These are phyloP conservation scores for Euphorbia schlechtendalii DNA, from an alignment of 441 rosid genomes.

Conservation along the genomic window DNA sequence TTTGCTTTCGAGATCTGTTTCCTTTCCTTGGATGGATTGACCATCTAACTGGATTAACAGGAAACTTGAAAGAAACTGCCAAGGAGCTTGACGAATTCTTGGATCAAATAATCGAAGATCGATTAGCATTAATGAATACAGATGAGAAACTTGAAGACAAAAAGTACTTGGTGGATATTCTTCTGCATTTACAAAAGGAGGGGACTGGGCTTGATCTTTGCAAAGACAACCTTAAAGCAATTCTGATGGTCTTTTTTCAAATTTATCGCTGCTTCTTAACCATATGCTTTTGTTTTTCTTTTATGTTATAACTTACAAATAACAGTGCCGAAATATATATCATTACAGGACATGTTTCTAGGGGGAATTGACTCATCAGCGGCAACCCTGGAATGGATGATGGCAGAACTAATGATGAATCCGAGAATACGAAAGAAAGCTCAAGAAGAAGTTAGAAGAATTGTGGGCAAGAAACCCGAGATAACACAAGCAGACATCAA, in stretches of 20 bases:
- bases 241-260: constrained; percentile 22
- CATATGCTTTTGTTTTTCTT: not conserved
- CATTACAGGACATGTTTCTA: constrained; percentile 27
- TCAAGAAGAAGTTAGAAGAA: constrained; percentile 25
- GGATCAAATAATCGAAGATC: constrained; percentile 32
- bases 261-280: not conserved
- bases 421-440: constrained; percentile 25
- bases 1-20: constrained; percentile 30
- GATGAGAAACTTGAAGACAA: constrained; percentile 13
- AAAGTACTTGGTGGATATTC: constrained; percentile 28
- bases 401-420: constrained; percentile 30
- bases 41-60: constrained; percentile 21
- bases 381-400: constrained; percentile 24
- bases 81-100: constrained; percentile 18
- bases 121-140: not conserved
- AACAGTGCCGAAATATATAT: not conserved
- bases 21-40: constrained; percentile 32
- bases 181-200: constrained; percentile 25
- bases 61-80: constrained; percentile 5
- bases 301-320: no score
- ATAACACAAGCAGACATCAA: constrained; percentile 7
- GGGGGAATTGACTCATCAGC: constrained; percentile 26
- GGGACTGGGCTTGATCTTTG: constrained; percentile 24
- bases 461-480: constrained; percentile 3
- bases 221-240: constrained; percentile 27